phyloP scores from a whole-genome alignment of 2,329 filamentous ascomycete genomes.

The Colletotrichum kahawae region DNA sequence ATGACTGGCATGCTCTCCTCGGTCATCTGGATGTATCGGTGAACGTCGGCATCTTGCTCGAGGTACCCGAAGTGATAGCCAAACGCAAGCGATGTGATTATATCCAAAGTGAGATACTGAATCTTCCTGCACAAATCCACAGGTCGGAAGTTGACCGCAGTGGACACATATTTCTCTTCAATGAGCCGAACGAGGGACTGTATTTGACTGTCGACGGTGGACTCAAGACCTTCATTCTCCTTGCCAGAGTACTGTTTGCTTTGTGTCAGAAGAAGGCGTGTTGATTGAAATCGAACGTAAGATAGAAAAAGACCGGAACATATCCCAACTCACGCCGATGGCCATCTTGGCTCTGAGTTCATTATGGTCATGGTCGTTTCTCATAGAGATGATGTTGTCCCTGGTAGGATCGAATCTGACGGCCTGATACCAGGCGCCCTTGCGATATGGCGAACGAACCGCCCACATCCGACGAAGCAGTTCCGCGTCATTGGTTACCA shows the following conservation, averaged over 20 bases:
- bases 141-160: constrained; percentile 36
- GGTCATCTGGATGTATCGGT: constrained; percentile 52
- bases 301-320: background rate
- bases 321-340: constrained; percentile 38
- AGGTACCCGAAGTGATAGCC: constrained; percentile 56
- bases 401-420: constrained; percentile 33
- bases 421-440: constrained; percentile 44
- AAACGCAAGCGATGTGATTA: constrained; percentile 58
- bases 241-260: constrained; percentile 54
- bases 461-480: constrained; percentile 36
- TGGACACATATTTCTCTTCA: constrained; percentile 48
- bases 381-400: constrained; percentile 36
- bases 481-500: constrained; percentile 39
- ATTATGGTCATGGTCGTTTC: constrained; percentile 44
- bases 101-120: constrained; percentile 61
- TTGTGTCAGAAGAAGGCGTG: background rate
- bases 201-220: constrained; percentile 52
- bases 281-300: background rate
- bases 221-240: constrained; percentile 55
- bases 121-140: constrained; percentile 54
- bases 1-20: constrained; percentile 47
- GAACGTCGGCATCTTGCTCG: constrained; percentile 50
- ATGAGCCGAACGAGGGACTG: constrained; percentile 52
- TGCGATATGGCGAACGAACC: constrained; percentile 34
- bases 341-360: constrained; percentile 52